A percentile compares a stretch with the other conserved stretches of the same genome.
Conservation (phyloP, 1,284 basidiomycete genomes). For the Melanopsichium pennsylvanicum region DNA sequence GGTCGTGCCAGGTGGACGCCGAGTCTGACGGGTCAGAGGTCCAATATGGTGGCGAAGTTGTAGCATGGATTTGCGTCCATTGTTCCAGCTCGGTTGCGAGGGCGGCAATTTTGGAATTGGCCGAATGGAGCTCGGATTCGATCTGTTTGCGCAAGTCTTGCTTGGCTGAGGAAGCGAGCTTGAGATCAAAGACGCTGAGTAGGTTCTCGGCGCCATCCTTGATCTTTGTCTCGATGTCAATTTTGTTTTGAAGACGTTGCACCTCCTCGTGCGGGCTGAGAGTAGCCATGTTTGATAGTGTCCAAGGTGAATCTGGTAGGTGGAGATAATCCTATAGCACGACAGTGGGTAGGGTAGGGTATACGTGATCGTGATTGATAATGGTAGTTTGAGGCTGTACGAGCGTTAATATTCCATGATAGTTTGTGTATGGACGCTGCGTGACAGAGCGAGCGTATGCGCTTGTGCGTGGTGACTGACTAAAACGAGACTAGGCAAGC, state of each 20-base stretch:
- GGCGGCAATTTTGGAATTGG: slow-evolving; percentile 75
- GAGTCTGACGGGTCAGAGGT: slow-evolving; percentile 12
- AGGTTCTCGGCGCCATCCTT: slow-evolving; percentile 86
- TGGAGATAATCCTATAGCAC: no score
- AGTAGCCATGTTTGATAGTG: slow-evolving; percentile 8
- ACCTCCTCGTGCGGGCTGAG: slow-evolving; percentile 68
- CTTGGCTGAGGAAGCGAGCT: slow-evolving; percentile 66
- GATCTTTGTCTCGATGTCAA: slow-evolving; percentile 78
- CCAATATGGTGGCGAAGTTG: slow-evolving; percentile 17
- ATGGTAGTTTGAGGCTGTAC: no score
- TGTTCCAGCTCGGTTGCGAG: slow-evolving; percentile 74
- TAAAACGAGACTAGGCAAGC: no score
- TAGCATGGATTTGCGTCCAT: slow-evolving; percentile 40
- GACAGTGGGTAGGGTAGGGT: no score
- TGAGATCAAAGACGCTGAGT: slow-evolving; percentile 71
- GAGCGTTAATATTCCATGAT: no score
- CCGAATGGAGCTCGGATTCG: slow-evolving; percentile 77
- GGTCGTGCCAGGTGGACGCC: slow-evolving; percentile 17
- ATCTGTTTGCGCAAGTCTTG: slow-evolving; percentile 76
- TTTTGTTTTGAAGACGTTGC: slow-evolving; percentile 73
- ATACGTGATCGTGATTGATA: no score
- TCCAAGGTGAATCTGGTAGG: no score
- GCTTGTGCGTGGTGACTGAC: no score
- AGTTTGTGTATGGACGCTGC: no score
- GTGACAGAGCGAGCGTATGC: no score